A percentile compares a stretch with the other conserved stretches of the same genome.
phyloP scores from a whole-genome alignment of 306 rosid species.

The Fagus crenata region DNA sequence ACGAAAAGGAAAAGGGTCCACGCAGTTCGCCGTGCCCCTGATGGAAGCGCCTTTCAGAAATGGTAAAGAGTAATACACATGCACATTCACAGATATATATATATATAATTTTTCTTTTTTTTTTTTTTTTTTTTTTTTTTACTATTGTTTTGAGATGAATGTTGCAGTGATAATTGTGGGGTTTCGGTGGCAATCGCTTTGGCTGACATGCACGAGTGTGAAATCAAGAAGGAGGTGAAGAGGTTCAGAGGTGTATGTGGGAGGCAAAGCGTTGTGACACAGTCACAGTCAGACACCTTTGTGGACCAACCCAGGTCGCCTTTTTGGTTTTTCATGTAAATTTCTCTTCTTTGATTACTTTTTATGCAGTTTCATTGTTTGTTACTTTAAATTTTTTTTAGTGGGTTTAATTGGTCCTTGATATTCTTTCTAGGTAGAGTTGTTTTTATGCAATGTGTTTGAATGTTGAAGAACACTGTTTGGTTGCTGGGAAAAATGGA shows the following conservation, averaged over 20 bases:
- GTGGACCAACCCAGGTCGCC: slow-evolving; percentile 43
- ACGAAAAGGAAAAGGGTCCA: slow-evolving; percentile 56
- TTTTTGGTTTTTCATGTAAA: slow-evolving; percentile 55
- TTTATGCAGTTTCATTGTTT: background rate
- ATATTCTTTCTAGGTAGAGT: background rate
- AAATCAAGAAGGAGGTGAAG: slow-evolving; percentile 35
- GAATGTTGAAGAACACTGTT: background rate
- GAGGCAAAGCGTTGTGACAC: background rate
- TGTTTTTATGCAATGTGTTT: background rate
- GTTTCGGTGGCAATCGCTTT: slow-evolving; percentile 46
- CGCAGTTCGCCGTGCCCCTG: slow-evolving; percentile 46
- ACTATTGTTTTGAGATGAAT: background rate
- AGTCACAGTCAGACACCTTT: slow-evolving; percentile 12
- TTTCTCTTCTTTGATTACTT: background rate
- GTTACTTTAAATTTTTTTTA: background rate
- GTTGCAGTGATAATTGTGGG: slow-evolving; percentile 45
- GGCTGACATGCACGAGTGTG: slow-evolving; percentile 59
- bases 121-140: background rate
- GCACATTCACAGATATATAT: background rate
- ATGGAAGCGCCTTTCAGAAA: slow-evolving; percentile 60
- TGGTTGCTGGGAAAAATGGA: background rate
- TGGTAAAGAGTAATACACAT: slow-evolving; percentile 33
- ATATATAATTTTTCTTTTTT: background rate
- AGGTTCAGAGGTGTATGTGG: slow-evolving; percentile 39
- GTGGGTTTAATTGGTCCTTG: background rate